These are phyloP conservation scores for Colletotrichum sp. DNA, from an alignment of 2,329 filamentous ascomycete species.

Conservation along the genomic window DNA sequence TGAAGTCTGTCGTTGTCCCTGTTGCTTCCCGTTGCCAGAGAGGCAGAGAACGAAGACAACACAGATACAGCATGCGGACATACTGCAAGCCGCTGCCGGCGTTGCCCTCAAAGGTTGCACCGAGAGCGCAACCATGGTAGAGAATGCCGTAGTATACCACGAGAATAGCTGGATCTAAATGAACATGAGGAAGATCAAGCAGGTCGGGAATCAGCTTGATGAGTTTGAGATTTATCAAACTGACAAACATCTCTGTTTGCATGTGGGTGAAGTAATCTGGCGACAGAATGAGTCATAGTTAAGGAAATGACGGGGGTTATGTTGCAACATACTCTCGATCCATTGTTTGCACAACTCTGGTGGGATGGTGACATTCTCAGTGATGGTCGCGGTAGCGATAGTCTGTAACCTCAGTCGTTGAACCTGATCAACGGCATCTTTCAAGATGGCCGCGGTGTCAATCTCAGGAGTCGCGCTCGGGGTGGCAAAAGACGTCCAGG, in stretches of 20 bases:
- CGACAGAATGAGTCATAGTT: fast-evolving
- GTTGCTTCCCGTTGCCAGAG: slow-evolving; percentile 35
- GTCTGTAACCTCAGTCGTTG: slow-evolving; percentile 28
- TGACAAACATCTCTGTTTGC: slow-evolving; percentile 32
- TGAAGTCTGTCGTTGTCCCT: slow-evolving; percentile 32
- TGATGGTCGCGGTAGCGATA: slow-evolving; percentile 26
- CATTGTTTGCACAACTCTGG: slow-evolving; percentile 31
- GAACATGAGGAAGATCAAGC: slow-evolving; percentile 30
- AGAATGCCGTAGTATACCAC: slow-evolving; percentile 35
- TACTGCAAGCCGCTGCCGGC: not conserved
- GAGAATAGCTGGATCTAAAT: slow-evolving; percentile 32
- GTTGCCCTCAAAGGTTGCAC: not conserved
- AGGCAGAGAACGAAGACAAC: slow-evolving; percentile 32
- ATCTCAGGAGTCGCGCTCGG: not conserved
- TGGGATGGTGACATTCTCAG: slow-evolving; percentile 28
- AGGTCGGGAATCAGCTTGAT: slow-evolving; percentile 35
- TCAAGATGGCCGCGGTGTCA: slow-evolving; percentile 28
- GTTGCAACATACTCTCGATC: slow-evolving; percentile 26
- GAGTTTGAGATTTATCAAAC: slow-evolving; percentile 29
- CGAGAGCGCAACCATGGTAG: slow-evolving; percentile 27
- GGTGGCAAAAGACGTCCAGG: not conserved
- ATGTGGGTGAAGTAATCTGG: slow-evolving; percentile 33
- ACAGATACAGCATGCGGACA: slow-evolving; percentile 24
- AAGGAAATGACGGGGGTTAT: fast-evolving
- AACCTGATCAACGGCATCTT: slow-evolving; percentile 32